Evolutionary conservation across 2,329 filamentous ascomycete genomes (phyloP), one percentile per base, ranked within the genome.

Genomic region (Pseudogymnoascus sp.): DNA sequence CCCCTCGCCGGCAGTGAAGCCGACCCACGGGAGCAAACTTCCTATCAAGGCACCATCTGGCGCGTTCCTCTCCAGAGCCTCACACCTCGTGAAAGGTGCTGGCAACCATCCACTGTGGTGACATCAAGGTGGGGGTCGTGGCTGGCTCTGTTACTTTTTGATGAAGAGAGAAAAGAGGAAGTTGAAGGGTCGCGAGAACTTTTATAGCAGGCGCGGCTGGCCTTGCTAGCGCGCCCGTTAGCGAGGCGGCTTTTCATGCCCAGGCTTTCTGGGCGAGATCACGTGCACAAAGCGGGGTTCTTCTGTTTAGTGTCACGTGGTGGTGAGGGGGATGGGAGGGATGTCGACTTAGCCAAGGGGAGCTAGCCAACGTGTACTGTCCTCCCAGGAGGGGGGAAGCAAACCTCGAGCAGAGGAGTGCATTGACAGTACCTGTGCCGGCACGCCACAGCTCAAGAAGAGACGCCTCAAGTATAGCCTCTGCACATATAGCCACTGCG

Each of bases 1-100:
- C 82, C 79, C 84, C 84, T 86, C 82, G 84, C 83, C 83, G 80
- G 85, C 84, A 86, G 71, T 81, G 65, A 85, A 88, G 84, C 85
- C 77, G 81, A 87, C 83, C 76, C 83, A 81, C 83, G 84, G 80
- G 79, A 79, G 78, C 76, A 79, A 84, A 86, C 83, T 88, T 88
- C 85, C 85, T 88, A 86, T 84, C 77, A 74, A 75, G 79, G 79
- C 79, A 70, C 72, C 41, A 61, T 70, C 69, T 74, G 75, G 75
- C 75, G 72, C 72, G 68, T 83, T 77, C 63, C 73, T 88, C 84
- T 87, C 77, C 82, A 82, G 82, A 84, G 77, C 83, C 81, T 79
- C 78, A 78, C 78, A 78, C 77, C 76, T 74, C 67, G 58, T 50
- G 68, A 65, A 72, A 74, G 75, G 75, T 78, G 80, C 84, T 87